Conservation (phyloP, 768 basidiomycete species). For the Trametes sanguinea region DNA sequence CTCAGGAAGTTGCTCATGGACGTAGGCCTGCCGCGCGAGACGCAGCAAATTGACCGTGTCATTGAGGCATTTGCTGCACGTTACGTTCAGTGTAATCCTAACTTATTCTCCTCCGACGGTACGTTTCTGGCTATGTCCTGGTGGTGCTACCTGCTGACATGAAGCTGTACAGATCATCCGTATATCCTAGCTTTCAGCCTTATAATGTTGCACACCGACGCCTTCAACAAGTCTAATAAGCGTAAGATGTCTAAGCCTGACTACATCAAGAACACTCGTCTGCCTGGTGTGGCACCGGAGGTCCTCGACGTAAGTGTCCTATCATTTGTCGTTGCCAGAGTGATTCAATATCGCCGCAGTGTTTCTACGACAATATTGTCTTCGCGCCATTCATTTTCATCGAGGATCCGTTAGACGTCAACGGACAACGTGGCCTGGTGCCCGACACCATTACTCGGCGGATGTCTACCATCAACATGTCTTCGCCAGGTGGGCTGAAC, state of each 20-base stretch:
- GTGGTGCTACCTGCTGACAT: background rate
- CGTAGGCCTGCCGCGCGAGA: slow-evolving; percentile 89
- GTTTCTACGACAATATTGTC: slow-evolving; percentile 94
- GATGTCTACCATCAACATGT: slow-evolving; percentile 40
- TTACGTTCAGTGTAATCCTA: slow-evolving; percentile 83
- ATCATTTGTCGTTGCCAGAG: background rate
- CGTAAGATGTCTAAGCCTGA: slow-evolving; percentile 96
- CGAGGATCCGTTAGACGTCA: slow-evolving; percentile 82
- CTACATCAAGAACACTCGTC: slow-evolving; percentile 88
- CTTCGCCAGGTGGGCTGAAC: slow-evolving; percentile 32
- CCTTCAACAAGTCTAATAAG: slow-evolving; percentile 97
- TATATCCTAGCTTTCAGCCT: slow-evolving; percentile 97
- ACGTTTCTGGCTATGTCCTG: slow-evolving; percentile 20
- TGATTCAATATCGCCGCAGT: slow-evolving; percentile 46
- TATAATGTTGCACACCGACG: slow-evolving; percentile 98
- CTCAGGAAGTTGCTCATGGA: slow-evolving; percentile 89
- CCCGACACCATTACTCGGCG: slow-evolving; percentile 45
- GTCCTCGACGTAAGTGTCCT: slow-evolving; percentile 74
- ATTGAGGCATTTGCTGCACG: slow-evolving; percentile 92
- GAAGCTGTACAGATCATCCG: slow-evolving; percentile 69
- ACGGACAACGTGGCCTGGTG: slow-evolving; percentile 52
- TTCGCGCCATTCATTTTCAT: slow-evolving; percentile 97
- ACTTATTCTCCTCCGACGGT: slow-evolving; percentile 79
- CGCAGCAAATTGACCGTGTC: slow-evolving; percentile 97
- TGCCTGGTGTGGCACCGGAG: slow-evolving; percentile 81